Evolutionary conservation across 2,329 filamentous ascomycete species (phyloP), one percentile per base, ranked within the genome.

Genomic region (Chlorencoelia australis): DNA sequence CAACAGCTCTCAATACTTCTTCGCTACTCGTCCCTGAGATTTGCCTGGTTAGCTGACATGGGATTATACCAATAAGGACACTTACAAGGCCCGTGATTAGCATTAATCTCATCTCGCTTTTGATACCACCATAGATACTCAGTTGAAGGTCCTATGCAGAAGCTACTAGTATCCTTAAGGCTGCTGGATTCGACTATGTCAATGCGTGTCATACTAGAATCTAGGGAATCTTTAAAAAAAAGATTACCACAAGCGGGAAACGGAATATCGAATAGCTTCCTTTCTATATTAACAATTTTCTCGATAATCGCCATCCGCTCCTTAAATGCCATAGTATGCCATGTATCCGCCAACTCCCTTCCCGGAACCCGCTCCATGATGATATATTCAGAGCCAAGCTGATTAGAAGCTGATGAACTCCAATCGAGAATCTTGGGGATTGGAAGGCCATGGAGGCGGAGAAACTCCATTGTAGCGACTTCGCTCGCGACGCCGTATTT

Each of bases 311-410:
- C 32, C 43, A 44, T 46, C 30, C 45, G 41, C 33, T 48, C 34
- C 27, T 40, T 42, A 10, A 42, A 33, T 24, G 32, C 38, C 43
- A 46, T 46, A 30, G 35, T 44, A 29, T 54, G 37, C 44, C 40
- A 49, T 11, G 34, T 42, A 31, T 57, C 26, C 9, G 52, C 49
- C 18, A 62, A 40, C 16, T 47, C 48, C 33, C 57, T 43, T 9
- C 58, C 58, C 25, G 34, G 20, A 17, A 51, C 55, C 44, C 58
- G 55, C 37, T 61, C 59, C 53, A 60, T 61, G 26, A 63, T 59
- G 15, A 62, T 61, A 33, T 63, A 62, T 43, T 60, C 56, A 20
- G 46, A 52, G 19, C 55, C 55, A 36, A 61, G 51, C 10, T 40
- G 24, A 43, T 60, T 61, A 21, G 30, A 35, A 46, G 53, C 41